Evolutionary conservation across 1,284 basidiomycete genomes (phyloP).

Genomic region (Singerocomus inundabilis): DNA sequence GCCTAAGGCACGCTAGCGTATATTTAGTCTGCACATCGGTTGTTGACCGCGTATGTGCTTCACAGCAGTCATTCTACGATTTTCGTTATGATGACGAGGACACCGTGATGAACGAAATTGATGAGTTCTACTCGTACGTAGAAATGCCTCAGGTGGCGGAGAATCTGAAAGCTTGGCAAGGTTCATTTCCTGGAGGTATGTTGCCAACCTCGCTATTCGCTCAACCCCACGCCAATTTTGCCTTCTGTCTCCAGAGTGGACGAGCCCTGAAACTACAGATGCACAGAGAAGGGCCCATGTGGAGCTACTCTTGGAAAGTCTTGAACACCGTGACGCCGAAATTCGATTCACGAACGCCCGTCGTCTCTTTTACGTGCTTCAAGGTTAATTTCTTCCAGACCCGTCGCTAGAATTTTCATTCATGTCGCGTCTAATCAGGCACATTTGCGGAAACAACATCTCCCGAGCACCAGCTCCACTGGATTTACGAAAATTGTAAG

Average conservation of each 20-base stretch:
- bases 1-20: constrained; percentile 58
- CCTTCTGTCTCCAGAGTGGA: constrained; percentile 65
- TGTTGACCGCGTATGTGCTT: constrained; percentile 18
- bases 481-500: constrained; percentile 94
- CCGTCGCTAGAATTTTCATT: constrained; percentile 15
- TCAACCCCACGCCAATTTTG: background rate
- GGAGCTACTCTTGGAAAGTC: constrained; percentile 76
- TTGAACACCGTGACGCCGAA: constrained; percentile 84
- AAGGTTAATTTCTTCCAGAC: constrained; percentile 54
- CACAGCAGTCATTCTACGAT: constrained; percentile 82
- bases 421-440: constrained; percentile 49
- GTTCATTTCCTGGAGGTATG: constrained; percentile 74
- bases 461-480: constrained; percentile 92
- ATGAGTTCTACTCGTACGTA: constrained; percentile 98
- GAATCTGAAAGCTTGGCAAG: constrained; percentile 86
- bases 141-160: constrained; percentile 91
- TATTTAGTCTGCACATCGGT: constrained; percentile 10
- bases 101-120: constrained; percentile 91
- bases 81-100: constrained; percentile 95
- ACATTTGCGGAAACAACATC: constrained; percentile 89
- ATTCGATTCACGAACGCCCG: constrained; percentile 85
- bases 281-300: constrained; percentile 68
- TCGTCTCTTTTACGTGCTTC: constrained; percentile 83
- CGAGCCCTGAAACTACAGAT: constrained; percentile 51
- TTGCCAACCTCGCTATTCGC: constrained; percentile 9